These are phyloP conservation scores for Gnaphalium uliginosum DNA, from an alignment of 129 eudicot genomes.

Conservation along the genomic window DNA sequence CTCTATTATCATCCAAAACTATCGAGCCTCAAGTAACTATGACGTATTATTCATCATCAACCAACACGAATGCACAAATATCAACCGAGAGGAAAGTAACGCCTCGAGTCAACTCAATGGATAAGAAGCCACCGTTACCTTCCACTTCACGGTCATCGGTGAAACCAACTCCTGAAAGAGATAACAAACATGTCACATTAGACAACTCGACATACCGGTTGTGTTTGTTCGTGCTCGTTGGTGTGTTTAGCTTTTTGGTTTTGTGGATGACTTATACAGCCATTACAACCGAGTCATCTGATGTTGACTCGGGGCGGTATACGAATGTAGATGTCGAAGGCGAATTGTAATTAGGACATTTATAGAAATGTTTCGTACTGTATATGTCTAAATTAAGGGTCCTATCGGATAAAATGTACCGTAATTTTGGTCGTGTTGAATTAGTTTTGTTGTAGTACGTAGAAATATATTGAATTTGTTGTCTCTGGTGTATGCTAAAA, in stretches of 20 bases:
- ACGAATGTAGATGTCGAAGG: conserved; percentile 38
- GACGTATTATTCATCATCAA: conserved; percentile 20
- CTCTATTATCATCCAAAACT: conserved; percentile 1
- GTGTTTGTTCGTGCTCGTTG: conserved; percentile 30
- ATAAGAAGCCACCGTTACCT: conserved; percentile 30
- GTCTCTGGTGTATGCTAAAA: background rate
- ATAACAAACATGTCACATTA: background rate
- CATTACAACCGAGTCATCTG: background rate
- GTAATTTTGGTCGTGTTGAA: too few relatives aligned
- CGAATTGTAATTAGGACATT: conserved; percentile 28
- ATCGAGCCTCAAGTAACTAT: conserved; percentile 7
- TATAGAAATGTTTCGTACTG: too few relatives aligned
- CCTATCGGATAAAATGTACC: too few relatives aligned
- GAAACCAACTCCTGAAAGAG: conserved; percentile 1
- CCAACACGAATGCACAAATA: conserved; percentile 21
- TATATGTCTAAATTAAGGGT: too few relatives aligned
- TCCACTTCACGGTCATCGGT: background rate
- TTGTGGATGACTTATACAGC: conserved; percentile 41
- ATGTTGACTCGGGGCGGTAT: conserved; percentile 29
- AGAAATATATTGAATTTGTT: too few relatives aligned
- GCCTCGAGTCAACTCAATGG: conserved; percentile 11
- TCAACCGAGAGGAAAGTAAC: conserved; percentile 13
- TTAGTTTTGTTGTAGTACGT: too few relatives aligned
- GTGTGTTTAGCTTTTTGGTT: conserved; percentile 32
- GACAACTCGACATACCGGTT: conserved; percentile 14